Evolutionary conservation across 345 rosid species (phyloP), one percentile per base, ranked within the genome.

Genomic region (Aquilaria malaccensis): DNA sequence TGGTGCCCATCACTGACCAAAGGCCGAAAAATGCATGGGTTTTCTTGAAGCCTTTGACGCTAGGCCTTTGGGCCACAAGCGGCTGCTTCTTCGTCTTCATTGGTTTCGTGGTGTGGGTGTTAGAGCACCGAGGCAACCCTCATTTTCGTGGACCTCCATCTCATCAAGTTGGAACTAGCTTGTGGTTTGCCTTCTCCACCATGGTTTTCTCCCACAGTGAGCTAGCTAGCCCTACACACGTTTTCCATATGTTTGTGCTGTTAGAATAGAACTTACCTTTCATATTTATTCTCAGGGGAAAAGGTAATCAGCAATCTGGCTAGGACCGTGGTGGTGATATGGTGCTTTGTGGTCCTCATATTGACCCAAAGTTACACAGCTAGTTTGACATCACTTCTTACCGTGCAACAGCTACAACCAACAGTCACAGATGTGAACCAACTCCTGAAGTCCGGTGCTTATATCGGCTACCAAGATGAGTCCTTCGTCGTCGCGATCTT

Each of bases 341-440:
- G 83, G 86, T 60, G 72, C 55, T 79, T 81, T 52, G 78, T 72
- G 14, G 70, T 79, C 33, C 65, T 81, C 10, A 65, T 81, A 9
- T 32, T 81, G 30, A 74, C 58, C 50, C 74, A 76, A 2, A 81
- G 77, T 56, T 79, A 81, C 56, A 74, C 78, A 3, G 80, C 82
- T 0, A 77, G 62, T 15, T 72, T 81, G 63, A 71, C 80, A 10
- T 78, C 82, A 30, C 62, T 78, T 64, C 29, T 81, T 12, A 81
- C 80, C 0, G 75, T 78, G 10, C 69, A 73, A 52, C 77, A 69
- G 0, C 61, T 77, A 4, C 63, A 61, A 13, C 22, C 75, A 0
- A 47, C 43, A 55, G n/a, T 65, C 75, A 2, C n/a, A 47, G 13
- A 10, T 9, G 13, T 9, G 30, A 12, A 30, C 3, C 43, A 37